A percentile compares a stretch with the other conserved stretches of the same genome.
These are phyloP conservation scores for Aspergillus leporis DNA, from an alignment of 495 filamentous ascomycete species.

Conservation along the genomic window DNA sequence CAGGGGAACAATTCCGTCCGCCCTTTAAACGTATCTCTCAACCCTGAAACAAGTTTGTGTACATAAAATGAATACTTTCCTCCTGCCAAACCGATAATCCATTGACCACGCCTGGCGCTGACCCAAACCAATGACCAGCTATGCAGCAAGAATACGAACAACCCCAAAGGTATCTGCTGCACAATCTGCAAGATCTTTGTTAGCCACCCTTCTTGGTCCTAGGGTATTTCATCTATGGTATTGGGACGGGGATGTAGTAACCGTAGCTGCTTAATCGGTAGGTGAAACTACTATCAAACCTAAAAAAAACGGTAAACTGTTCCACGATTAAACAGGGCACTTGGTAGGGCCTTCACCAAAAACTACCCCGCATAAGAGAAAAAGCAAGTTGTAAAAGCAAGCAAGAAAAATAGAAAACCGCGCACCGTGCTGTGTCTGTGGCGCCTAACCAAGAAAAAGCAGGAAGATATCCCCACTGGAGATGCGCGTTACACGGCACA, in stretches of 20 bases:
- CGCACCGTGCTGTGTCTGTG: neutral
- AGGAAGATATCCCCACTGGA: neutral
- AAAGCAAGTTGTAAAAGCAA: neutral
- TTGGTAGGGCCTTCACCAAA: no score
- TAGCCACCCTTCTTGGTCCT: neutral
- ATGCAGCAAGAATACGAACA: no score
- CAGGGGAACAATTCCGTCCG: no score
- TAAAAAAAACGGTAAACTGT: neutral
- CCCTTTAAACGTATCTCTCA: no score
- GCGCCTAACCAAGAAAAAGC: conserved; percentile 1
- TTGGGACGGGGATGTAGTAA: no score
- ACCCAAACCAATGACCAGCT: no score
- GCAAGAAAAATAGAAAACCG: neutral
- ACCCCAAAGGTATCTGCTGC: no score
- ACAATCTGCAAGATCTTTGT: neutral
- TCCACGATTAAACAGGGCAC: neutral
- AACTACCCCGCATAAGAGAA: neutral
- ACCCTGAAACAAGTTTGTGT: no score
- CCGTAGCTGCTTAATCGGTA: neutral
- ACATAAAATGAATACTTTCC: no score
- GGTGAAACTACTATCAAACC: neutral
- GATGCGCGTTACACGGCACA: neutral
- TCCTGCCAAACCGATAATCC: no score
- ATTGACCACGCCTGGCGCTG: no score
- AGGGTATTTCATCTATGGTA: no score